Base-by-base conservation (phyloP, 371 early-diverging fungal genomes). In the Rhizopus stolonifer region DNA sequence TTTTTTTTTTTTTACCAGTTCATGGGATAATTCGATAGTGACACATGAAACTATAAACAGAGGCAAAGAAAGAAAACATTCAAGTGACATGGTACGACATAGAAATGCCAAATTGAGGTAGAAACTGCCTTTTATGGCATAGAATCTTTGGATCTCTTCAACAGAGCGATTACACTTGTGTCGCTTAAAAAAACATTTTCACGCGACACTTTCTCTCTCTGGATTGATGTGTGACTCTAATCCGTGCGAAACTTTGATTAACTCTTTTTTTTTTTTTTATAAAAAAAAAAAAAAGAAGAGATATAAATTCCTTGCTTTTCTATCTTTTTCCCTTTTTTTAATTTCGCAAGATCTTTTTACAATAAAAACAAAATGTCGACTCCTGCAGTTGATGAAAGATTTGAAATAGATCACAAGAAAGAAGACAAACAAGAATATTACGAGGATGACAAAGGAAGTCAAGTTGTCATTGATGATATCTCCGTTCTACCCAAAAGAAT, bases 401-500 rank as follows among this genome's bases (percentile, higher is more conserved):
- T 19, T 13, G 42, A 42, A 21, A 10, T 42, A 8, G 17, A 38
- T n/a, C 38, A 38, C 17, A 38, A 11, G 38, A 38, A 11, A 15
- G 38, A 38, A n/a, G 17, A n/a, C 7, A 38, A 38, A 15, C 10
- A 42, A 42, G 42, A 42, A 21, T 21, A 21, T 10, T 42, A 42
- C 15, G 42, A 42, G 13, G 7, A 17, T 21, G 42, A 42, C 6
- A 34, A 33, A 34, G 34, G 31, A 33, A 48, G 34, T 34, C 21
- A 48, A 22, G 22, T 48, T 34, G 13, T 58, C 19, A 6, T 55
- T 4, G 21, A 39, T 3, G 14, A 53, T n/a, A 49, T 36, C n/a
- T 36, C 42, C 11, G 14, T 6, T 38, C 17, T 38, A n/a, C n/a
- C 11, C 21, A 5, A 42, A 1, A 18, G 64, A 25, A n/a, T 59